phyloP scores from a whole-genome alignment of 106 monocot species.

The Cymbidium sinense region DNA sequence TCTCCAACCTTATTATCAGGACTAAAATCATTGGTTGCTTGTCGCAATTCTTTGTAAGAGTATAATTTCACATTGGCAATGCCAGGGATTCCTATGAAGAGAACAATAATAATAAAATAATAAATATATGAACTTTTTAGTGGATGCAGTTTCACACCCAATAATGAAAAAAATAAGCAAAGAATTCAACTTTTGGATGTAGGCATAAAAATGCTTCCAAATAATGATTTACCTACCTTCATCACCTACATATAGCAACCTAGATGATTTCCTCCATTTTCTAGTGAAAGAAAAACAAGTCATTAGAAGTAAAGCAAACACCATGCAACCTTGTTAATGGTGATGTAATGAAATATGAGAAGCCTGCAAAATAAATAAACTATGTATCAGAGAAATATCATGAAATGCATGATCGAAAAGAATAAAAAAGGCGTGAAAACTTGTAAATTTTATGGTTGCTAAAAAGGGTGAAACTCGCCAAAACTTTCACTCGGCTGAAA shows the following conservation, averaged over 20 bases:
- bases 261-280: background rate
- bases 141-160: too few species aligned
- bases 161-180: too few species aligned
- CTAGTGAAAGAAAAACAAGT: slow-evolving; percentile 13
- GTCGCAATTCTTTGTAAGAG: slow-evolving; percentile 25
- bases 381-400: background rate
- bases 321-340: background rate
- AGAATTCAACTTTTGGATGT: background rate
- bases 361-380: background rate
- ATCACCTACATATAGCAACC: background rate
- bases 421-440: background rate
- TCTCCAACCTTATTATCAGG: slow-evolving; percentile 31
- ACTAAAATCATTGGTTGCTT: slow-evolving; percentile 26
- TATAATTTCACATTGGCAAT: slow-evolving; percentile 18
- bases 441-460: background rate
- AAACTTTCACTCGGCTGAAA: too few species aligned
- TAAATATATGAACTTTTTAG: background rate
- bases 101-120: background rate
- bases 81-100: slow-evolving; percentile 13
- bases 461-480: too few species aligned
- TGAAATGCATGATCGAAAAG: background rate
- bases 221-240: slow-evolving; percentile 9
- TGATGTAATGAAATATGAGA: background rate
- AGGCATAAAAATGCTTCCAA: background rate
- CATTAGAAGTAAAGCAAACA: background rate